phyloP scores from a whole-genome alignment of 75 land plant genomes.

The Larix kaempferi region DNA sequence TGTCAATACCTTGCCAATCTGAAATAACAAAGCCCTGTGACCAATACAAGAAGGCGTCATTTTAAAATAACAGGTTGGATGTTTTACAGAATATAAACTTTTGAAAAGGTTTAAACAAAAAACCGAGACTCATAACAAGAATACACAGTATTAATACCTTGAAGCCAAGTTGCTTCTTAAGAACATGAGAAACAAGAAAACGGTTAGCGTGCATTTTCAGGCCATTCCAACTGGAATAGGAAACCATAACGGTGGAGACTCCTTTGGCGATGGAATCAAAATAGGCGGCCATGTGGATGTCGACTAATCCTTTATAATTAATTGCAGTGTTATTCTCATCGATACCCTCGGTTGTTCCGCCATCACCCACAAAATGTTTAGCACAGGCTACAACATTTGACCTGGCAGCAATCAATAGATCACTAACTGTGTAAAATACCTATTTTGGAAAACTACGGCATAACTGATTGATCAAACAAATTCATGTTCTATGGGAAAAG shows the following conservation, averaged over 20 bases:
- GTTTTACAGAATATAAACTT: neutral
- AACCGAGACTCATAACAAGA: neutral
- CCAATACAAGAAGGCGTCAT: neutral
- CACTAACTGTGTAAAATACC: neutral
- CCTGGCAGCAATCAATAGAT: slow-evolving; percentile 21
- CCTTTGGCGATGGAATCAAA: slow-evolving; percentile 49
- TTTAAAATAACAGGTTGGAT: neutral
- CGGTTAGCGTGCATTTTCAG: slow-evolving; percentile 69
- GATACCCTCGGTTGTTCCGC: slow-evolving; percentile 64
- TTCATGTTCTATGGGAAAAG: neutral
- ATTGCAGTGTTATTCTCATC: slow-evolving; percentile 71
- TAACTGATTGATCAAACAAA: neutral
- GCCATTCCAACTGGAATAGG: slow-evolving; percentile 81
- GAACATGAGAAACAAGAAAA: slow-evolving; percentile 39
- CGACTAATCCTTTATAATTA: slow-evolving; percentile 33
- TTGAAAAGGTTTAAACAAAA: neutral
- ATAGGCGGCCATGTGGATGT: slow-evolving; percentile 78
- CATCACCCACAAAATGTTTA: slow-evolving; percentile 81
- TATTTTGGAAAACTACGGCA: neutral
- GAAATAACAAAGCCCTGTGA: slow-evolving; percentile 70
- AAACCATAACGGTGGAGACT: slow-evolving; percentile 70
- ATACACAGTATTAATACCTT: slow-evolving; percentile 23
- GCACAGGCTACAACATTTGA: slow-evolving; percentile 67
- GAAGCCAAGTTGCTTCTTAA: slow-evolving; percentile 51
- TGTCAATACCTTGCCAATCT: slow-evolving; percentile 69